These are phyloP conservation scores for Acanthamoeba royreba DNA, from an alignment of 208 protist genomes.

Conservation along the genomic window DNA sequence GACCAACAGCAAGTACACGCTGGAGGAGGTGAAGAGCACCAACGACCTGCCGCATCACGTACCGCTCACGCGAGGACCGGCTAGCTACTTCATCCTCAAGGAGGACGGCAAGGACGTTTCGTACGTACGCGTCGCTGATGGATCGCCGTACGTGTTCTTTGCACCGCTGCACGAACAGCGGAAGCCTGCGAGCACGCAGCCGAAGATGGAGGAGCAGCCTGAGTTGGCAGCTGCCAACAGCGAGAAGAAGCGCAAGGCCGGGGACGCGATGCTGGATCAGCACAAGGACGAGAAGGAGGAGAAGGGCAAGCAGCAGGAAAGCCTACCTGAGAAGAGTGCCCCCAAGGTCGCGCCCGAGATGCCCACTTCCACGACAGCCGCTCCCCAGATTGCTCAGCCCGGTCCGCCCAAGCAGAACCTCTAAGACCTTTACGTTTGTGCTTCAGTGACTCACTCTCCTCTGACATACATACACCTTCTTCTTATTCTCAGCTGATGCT, in stretches of 20 bases:
- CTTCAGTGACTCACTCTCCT: neutral
- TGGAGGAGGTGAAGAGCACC: neutral
- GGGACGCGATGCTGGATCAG: too few species aligned
- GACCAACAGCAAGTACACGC: neutral
- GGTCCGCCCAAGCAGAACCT: neutral
- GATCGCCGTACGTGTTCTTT: neutral
- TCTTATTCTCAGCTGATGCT: neutral
- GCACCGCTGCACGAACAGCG: neutral
- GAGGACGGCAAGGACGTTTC: neutral
- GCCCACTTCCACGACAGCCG: too few species aligned
- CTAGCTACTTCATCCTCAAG: constrained; percentile 11
- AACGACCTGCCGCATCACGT: neutral
- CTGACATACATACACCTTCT: neutral
- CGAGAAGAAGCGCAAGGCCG: too few species aligned
- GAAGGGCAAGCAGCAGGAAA: too few species aligned
- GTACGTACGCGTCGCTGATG: neutral
- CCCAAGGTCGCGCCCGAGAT: too few species aligned
- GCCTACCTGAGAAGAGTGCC: too few species aligned
- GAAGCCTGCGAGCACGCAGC: neutral
- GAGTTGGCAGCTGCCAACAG: too few species aligned
- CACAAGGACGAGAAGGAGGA: too few species aligned
- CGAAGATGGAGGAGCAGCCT: too few species aligned
- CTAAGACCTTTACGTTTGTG: neutral
- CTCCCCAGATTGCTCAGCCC: neutral
- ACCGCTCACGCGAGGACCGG: neutral